Percentiles rank a stretch among this genome's conserved stretches.
phyloP scores from a whole-genome alignment of 768 basidiomycete species.

The Termitomyces sp. region DNA sequence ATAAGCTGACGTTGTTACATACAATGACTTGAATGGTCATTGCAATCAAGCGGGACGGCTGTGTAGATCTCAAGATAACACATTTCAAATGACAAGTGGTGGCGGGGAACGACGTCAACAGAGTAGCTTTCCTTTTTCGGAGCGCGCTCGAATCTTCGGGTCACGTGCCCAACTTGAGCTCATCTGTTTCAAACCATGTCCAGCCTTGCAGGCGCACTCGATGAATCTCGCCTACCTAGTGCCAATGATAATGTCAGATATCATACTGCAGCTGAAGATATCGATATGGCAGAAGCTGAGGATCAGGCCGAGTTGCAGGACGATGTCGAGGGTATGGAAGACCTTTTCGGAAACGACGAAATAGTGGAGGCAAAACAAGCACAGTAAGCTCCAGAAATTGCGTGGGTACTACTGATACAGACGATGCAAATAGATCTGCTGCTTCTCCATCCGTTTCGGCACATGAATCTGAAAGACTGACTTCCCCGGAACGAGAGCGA shows the following conservation, averaged over 20 bases:
- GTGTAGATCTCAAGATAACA: slow-evolving; percentile 6
- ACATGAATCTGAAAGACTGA: slow-evolving; percentile 58
- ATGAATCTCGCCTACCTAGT: slow-evolving; percentile 23
- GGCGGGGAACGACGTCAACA: not conserved
- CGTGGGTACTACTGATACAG: not conserved
- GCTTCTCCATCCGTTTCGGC: slow-evolving; percentile 48
- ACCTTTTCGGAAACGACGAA: slow-evolving; percentile 77
- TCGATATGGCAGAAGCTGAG: slow-evolving; percentile 36
- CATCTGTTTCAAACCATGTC: slow-evolving; percentile 38
- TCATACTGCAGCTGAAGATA: slow-evolving; percentile 20
- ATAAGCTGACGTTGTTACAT: slow-evolving; percentile 12
- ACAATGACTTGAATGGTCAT: not conserved
- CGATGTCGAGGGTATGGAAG: slow-evolving; percentile 53
- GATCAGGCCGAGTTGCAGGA: slow-evolving; percentile 26
- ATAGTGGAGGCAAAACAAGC: slow-evolving; percentile 44
- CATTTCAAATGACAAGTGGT: not conserved
- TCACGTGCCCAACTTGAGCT: slow-evolving; percentile 1
- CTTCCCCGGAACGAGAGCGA: slow-evolving; percentile 59
- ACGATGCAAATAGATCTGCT: slow-evolving; percentile 19
- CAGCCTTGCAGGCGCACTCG: slow-evolving; percentile 56
- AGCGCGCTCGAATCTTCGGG: not conserved
- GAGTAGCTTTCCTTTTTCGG: not conserved
- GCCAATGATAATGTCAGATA: slow-evolving; percentile 9
- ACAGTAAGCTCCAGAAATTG: slow-evolving; percentile 34
- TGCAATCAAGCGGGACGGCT: slow-evolving; percentile 6